Conservation (phyloP, 345 rosid species). For the Firmiana major region DNA sequence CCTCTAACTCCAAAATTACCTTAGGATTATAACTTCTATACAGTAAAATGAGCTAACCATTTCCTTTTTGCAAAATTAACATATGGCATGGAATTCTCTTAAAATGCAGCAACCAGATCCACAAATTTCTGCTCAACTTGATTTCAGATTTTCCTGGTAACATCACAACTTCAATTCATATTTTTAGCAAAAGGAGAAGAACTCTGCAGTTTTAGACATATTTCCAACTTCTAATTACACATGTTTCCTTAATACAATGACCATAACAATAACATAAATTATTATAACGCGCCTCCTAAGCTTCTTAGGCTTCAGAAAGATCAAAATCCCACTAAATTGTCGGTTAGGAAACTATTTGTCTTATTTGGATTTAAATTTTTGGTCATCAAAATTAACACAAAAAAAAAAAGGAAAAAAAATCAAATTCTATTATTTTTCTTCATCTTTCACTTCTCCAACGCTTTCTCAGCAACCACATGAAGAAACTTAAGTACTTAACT, state of each 20-base stretch:
- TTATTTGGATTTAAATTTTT: neutral
- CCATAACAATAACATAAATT: neutral
- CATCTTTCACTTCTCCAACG: neutral
- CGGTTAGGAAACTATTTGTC: slow-evolving; percentile 4
- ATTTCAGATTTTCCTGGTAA: slow-evolving; percentile 20
- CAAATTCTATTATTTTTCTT: neutral
- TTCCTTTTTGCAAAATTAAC: slow-evolving; percentile 5
- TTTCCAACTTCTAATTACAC: neutral
- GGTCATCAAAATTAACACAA: neutral
- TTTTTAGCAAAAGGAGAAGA: slow-evolving; percentile 2
- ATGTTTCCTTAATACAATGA: neutral
- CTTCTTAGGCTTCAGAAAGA: neutral
- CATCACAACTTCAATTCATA: slow-evolving; percentile 12
- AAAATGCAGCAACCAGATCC: slow-evolving; percentile 16
- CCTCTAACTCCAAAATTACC: slow-evolving; percentile 17
- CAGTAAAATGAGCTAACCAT: slow-evolving; percentile 23
- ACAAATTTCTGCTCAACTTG: slow-evolving; percentile 4
- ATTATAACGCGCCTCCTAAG: neutral
- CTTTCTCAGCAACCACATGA: neutral
- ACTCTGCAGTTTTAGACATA: neutral
- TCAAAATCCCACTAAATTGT: slow-evolving; percentile 7
- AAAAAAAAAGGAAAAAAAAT: neutral
- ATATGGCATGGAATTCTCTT: slow-evolving; percentile 15
- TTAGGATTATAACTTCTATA: slow-evolving; percentile 15
- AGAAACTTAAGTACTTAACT: neutral